Conservation (phyloP, 495 filamentous ascomycete genomes). For the Cercophora sp. region DNA sequence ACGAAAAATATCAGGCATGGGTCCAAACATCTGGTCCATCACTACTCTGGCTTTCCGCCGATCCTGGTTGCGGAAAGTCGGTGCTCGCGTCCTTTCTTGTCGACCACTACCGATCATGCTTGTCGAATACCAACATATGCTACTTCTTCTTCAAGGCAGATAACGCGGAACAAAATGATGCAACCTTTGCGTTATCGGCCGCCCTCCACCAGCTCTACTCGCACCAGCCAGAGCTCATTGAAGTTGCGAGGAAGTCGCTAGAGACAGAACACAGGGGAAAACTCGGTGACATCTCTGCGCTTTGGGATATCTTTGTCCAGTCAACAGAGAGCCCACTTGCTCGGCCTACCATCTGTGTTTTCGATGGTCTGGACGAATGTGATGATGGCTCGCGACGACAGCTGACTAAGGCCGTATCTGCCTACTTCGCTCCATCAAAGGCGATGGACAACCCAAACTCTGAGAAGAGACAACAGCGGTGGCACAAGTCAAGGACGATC, state of each 20-base stretch:
- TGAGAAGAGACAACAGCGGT: too few relatives aligned
- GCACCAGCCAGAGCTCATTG: not conserved
- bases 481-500: too few relatives aligned
- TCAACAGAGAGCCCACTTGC: not conserved
- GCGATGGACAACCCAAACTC: not conserved
- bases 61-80: slow-evolving; percentile 6
- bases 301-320: not conserved
- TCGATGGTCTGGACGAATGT: not conserved
- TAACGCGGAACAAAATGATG: not conserved
- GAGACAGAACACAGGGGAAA: not conserved
- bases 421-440: not conserved
- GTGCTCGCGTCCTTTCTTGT: slow-evolving; percentile 2
- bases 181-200: not conserved
- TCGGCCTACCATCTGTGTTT: not conserved
- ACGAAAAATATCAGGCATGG: not conserved
- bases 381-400: not conserved
- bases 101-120: not conserved
- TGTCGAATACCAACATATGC: not conserved
- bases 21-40: not conserved
- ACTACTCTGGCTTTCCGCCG: slow-evolving; percentile 1
- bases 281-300: not conserved
- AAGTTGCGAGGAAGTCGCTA: not conserved
- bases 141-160: slow-evolving; percentile 7
- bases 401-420: not conserved
- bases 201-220: slow-evolving; percentile 1